Evolutionary conservation across 208 protist species (phyloP).

Genomic region (Crithidia bombi): DNA sequence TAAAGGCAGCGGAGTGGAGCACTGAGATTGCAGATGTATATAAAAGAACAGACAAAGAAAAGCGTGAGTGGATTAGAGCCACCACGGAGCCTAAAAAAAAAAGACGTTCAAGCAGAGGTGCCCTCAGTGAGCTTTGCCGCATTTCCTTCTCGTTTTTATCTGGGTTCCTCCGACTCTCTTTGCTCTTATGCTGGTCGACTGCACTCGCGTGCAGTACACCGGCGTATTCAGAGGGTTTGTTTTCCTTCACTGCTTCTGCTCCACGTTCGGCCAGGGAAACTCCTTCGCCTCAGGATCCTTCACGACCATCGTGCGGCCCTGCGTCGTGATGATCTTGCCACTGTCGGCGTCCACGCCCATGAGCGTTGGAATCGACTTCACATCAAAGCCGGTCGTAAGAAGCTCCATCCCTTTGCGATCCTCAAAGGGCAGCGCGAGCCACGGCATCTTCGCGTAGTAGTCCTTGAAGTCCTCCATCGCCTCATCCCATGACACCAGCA

Average conservation of each 20-base stretch:
- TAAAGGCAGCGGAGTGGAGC: not conserved
- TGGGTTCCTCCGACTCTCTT: no score
- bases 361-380: slow-evolving; percentile 83
- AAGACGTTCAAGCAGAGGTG: no score
- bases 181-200: no score
- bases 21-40: no score
- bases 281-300: slow-evolving; percentile 70
- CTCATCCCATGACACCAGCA: slow-evolving; percentile 86
- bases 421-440: slow-evolving; percentile 75
- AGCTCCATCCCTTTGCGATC: slow-evolving; percentile 45
- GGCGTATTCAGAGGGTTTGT: no score
- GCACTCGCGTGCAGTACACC: no score
- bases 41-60: not conserved
- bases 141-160: slow-evolving; percentile 6
- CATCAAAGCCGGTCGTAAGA: slow-evolving; percentile 57
- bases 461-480: slow-evolving; percentile 64
- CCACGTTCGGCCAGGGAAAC: slow-evolving; percentile 66
- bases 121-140: not conserved
- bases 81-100: not conserved
- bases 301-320: slow-evolving; percentile 55
- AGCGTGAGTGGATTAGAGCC: not conserved
- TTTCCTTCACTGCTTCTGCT: slow-evolving; percentile 28
- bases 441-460: slow-evolving; percentile 89
- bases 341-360: slow-evolving; percentile 79
- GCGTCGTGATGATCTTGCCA: slow-evolving; percentile 72